These are phyloP conservation scores for Plenodomus tracheiphilus DNA, from an alignment of 2,329 filamentous ascomycete genomes.

Conservation along the genomic window DNA sequence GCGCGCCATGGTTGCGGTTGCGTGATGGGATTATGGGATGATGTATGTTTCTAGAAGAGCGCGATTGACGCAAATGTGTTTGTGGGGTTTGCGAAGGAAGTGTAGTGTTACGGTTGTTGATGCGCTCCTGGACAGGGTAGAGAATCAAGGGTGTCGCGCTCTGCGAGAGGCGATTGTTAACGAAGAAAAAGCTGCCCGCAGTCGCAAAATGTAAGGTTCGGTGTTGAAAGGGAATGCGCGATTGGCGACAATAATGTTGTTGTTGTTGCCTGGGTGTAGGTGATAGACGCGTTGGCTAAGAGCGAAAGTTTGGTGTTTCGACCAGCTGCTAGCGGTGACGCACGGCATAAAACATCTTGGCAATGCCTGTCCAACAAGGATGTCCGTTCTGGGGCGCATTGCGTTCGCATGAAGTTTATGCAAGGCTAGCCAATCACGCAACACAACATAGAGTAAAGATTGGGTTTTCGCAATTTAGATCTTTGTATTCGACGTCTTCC, in stretches of 20 bases:
- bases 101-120: conserved; percentile 2
- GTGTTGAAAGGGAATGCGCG: conserved; percentile 10
- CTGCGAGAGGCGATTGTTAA: conserved; percentile 14
- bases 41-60: not conserved
- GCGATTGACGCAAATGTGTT: not conserved
- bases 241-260: conserved; percentile 17
- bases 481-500: conserved; percentile 27
- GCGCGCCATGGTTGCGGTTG: conserved; percentile 64
- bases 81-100: conserved; percentile 1
- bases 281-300: conserved; percentile 28
- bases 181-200: conserved; percentile 30
- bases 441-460: not conserved
- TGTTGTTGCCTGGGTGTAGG: conserved; percentile 8
- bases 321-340: conserved; percentile 18
- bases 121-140: not conserved
- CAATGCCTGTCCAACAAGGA: conserved; percentile 7
- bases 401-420: conserved; percentile 1
- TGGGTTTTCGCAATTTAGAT: conserved; percentile 21
- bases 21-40: not conserved
- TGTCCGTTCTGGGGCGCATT: not conserved
- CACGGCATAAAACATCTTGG: conserved; percentile 30
- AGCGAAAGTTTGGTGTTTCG: conserved; percentile 40
- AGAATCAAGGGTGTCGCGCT: conserved; percentile 1
- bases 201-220: conserved; percentile 24
- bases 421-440: not conserved